phyloP scores from a whole-genome alignment of 2,329 filamentous ascomycete species.

The Colletotrichum limetticola region DNA sequence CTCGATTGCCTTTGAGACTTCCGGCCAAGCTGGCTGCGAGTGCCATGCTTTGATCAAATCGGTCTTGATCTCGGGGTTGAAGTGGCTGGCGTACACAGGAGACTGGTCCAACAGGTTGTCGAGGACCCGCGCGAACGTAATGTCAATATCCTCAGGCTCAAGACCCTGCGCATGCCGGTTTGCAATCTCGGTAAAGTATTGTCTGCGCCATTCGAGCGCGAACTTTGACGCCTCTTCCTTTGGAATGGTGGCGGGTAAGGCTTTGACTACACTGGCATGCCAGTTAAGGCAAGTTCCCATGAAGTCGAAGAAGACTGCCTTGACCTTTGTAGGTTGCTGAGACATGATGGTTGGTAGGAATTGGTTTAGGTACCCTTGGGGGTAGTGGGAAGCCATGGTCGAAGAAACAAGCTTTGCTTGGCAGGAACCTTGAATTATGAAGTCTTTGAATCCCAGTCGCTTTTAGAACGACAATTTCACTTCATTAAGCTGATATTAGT shows the following conservation, averaged over 20 bases:
- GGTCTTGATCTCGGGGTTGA: slow-evolving; percentile 31
- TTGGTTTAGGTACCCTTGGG: background rate
- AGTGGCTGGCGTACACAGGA: slow-evolving; percentile 3
- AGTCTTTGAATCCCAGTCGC: background rate
- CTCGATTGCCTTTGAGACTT: slow-evolving; percentile 55
- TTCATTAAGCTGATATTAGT: background rate
- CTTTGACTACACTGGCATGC: slow-evolving; percentile 53
- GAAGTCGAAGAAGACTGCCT: slow-evolving; percentile 65
- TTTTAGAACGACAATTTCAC: background rate
- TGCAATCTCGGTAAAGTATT: slow-evolving; percentile 59
- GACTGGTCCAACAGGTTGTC: slow-evolving; percentile 46
- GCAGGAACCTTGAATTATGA: background rate
- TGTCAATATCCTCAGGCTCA: slow-evolving; percentile 61
- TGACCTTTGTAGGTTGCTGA: slow-evolving; percentile 39
- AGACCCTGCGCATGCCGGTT: slow-evolving; percentile 47
- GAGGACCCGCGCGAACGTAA: slow-evolving; percentile 56
- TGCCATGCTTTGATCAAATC: slow-evolving; percentile 57
- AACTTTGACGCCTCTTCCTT: slow-evolving; percentile 48
- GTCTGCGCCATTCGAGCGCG: slow-evolving; percentile 61
- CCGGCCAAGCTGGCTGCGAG: slow-evolving; percentile 60
- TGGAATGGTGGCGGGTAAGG: slow-evolving; percentile 48
- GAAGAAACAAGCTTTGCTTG: background rate
- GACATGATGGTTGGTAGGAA: background rate
- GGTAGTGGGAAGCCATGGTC: background rate
- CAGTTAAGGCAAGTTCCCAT: slow-evolving; percentile 69